Base-by-base conservation (phyloP, 371 early-diverging fungal species). In the Nematocida sp. region DNA sequence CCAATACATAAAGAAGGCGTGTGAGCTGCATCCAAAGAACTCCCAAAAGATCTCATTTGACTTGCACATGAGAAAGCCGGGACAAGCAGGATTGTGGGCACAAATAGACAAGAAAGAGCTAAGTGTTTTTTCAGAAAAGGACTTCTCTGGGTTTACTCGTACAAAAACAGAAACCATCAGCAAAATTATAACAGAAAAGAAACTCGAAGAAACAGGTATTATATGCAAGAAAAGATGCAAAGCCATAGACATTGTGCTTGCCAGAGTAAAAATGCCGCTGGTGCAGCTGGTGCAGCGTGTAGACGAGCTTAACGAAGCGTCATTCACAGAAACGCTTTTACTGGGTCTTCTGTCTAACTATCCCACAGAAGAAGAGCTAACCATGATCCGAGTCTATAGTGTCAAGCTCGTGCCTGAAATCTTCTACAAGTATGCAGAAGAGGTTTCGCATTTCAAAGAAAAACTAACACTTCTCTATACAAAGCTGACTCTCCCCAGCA, bases 301-400 rank as follows among this genome's bases (percentile, higher is more conserved):
- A 1, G 54, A 57, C 19, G 32, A 36, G 8, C 3, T 65, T 3
- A 23, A 54, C 32, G 5, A 23, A 36, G 4, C 17, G 23, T 31
- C 50, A 46, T 51, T 65, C 27, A 54, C 57, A 4, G 65, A 65
- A 54, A 65, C 56, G 1, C 38, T 65, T 27, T 11, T 65, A 19
- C 7, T 25, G 8, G 65, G 65, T 15, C 55, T 65, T 0, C 41
- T 65, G 8, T 11, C 13, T 13, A 52, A 21, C 54, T 65, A 65
- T 36, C 65, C 65, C 21, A 54, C 54, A 1, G 65, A 65, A 15
- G 65, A 65, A 53, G 65, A 65, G 2, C 41, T 65, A 7, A 54
- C 51, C 13, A 27, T 55, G 4, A 65, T 65, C 17, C 25, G 43
- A 21, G 37, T 53, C 5, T 8, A 54, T 43, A 31, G 23, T 1